Evolutionary conservation across 192 early-diverging fungal species (phyloP), one percentile per base, ranked within the genome.

Genomic region (Coemansia javaensis): DNA sequence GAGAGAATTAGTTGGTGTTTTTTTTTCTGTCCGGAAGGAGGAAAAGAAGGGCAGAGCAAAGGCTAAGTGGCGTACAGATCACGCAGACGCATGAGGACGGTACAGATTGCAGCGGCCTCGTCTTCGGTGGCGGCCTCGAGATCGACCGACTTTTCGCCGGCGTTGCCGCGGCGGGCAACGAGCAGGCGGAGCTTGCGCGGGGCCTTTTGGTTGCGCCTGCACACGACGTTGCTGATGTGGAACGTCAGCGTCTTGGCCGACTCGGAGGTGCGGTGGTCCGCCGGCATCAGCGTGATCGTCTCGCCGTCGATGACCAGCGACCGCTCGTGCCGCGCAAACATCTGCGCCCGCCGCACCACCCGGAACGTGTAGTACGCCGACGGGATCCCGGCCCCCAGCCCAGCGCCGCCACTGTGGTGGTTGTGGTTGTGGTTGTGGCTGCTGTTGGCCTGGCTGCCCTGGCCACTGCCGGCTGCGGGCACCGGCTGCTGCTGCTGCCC

Each of bases 251-350:
- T 88, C 71, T 93, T 93, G 40, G 85, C 82, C 21, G 82, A 79
- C 56, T 94, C 88, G 53, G n/a, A n/a, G n/a, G 91, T 88, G 46
- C 90, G 75, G 23, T 82, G 78, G 38, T 93, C 91, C 3, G 87
- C 75, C 1, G 88, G 85, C 82, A 90, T 89, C 31, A 98, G 75
- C 44, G 93, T 86, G 21, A 98, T 83, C 38, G 91, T 87, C 35
- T 93, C 91, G 9, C 93, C 95, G 64, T 97, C 93, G 50, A 98
- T 90, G 0, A 90, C 92, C n/a, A 98, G 77, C 18, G 83, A 66
- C 25, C 90, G 83, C 40, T 93, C 90, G 36, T 88, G 83, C 33
- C 93, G 87, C 7, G 85, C 78, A 72, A 87, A 87, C 79, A 94
- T 88, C 47, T 92, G 82, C 25, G 82, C 82, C 37, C 90, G 89